A percentile compares a stretch with the other conserved stretches of the same genome.
Conservation (phyloP, 176 grass and related monocot species). For the Tillandsia leiboldiana region DNA sequence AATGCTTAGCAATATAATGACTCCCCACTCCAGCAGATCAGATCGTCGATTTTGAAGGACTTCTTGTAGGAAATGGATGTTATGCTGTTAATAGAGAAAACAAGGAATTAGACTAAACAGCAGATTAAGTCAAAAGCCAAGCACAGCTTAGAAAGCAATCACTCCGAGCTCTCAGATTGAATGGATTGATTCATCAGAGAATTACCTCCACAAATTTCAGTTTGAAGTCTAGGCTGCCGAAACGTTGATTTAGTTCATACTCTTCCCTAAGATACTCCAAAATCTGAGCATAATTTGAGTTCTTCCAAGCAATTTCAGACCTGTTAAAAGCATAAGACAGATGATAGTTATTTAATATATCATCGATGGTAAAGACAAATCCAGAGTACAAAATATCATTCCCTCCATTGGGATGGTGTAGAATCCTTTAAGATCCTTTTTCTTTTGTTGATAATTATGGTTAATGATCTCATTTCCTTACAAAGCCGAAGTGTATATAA, state of each 20-base stretch:
- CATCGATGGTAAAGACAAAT: no score
- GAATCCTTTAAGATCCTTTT: no score
- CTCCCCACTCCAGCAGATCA: slow-evolving; percentile 74
- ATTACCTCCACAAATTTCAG: slow-evolving; percentile 91
- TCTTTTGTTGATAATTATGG: no score
- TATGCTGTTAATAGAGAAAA: slow-evolving; percentile 60
- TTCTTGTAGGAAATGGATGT: slow-evolving; percentile 95
- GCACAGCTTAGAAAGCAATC: not conserved
- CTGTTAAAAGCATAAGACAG: slow-evolving; percentile 20
- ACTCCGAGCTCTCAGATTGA: not conserved
- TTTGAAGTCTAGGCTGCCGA: slow-evolving; percentile 91
- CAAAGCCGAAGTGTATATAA: not conserved
- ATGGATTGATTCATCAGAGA: not conserved
- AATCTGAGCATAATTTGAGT: slow-evolving; percentile 87
- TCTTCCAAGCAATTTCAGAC: slow-evolving; percentile 98
- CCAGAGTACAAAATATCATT: no score
- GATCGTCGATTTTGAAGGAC: slow-evolving; percentile 82
- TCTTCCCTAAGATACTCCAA: slow-evolving; percentile 78
- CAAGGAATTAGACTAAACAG: slow-evolving; percentile 15
- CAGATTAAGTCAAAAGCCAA: not conserved
- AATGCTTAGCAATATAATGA: slow-evolving; percentile 66
- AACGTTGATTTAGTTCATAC: slow-evolving; percentile 81
- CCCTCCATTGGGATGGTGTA: no score
- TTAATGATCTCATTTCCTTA: not conserved
- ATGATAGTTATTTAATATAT: not conserved